Percentiles rank a stretch among this genome's conserved stretches.
Conservation (phyloP, 306 rosid species). For the Parietaria judaica region DNA sequence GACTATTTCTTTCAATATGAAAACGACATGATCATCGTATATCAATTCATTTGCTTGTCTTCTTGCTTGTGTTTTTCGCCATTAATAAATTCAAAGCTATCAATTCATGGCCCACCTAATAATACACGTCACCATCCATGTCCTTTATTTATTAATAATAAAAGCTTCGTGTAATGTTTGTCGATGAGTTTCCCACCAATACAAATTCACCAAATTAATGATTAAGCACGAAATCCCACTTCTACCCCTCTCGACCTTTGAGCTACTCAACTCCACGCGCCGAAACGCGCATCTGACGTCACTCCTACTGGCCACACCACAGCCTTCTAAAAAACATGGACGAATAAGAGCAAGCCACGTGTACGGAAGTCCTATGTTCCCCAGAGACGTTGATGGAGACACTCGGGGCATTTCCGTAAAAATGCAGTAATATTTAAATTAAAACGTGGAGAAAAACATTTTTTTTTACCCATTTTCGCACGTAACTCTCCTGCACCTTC, state of each 20-base stretch:
- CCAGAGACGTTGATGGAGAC: background rate
- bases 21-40: too few relatives aligned
- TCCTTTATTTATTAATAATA: too few relatives aligned
- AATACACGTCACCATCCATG: too few relatives aligned
- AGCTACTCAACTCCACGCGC: conserved; percentile 14
- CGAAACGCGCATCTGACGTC: conserved; percentile 7
- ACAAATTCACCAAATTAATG: too few relatives aligned
- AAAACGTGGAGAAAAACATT: background rate
- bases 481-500: conserved; percentile 8
- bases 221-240: background rate
- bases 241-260: conserved; percentile 9
- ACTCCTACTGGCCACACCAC: background rate
- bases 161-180: too few relatives aligned
- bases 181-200: too few relatives aligned
- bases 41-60: too few relatives aligned
- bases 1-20: too few relatives aligned
- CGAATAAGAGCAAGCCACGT: background rate
- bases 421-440: background rate
- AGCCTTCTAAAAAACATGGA: background rate
- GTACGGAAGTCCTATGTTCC: background rate
- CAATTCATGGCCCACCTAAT: too few relatives aligned
- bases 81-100: too few relatives aligned
- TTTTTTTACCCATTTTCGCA: conserved; percentile 2
- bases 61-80: too few relatives aligned
- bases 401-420: conserved; percentile 8